Evolutionary conservation across 108 stramenopile species (phyloP), one percentile per base, ranked within the genome.

Genomic region (Fragilaria crotonensis): DNA sequence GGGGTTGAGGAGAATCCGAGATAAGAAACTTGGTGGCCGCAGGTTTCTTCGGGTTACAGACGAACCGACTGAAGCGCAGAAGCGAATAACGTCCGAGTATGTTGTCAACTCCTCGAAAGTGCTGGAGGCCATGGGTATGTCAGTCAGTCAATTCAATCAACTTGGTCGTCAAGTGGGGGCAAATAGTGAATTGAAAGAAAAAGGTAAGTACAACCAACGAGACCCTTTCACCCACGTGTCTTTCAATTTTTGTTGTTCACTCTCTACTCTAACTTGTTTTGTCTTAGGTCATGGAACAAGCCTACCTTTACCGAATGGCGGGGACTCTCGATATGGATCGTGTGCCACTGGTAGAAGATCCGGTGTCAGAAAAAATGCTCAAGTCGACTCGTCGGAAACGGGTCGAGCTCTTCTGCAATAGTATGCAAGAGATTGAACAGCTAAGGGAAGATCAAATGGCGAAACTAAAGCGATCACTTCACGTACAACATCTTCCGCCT

Each of bases 281-380:
- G 3, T 9, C 9, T 26, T 32, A 74, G 70, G 77, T 84, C 0
- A 82, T 79, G 48, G 84, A 85, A 63, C 84, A 85, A 67, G 84
- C 84, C 25, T 85, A 85, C 54, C 74, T 85, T 54, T 85, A 85
- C 59, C 78, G 84, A 20, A 69, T 85, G 52, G 75, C 80, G 25
- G 64, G 74, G 25, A 66, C 76, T 9, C 52, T 85, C 17, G 63
- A 76, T 27, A 69, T 85, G 54, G 78, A 79, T 26, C 71, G 72
- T 20, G 59, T 80, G 5, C 78, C 74, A 20, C 62, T 82, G 2
- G 58, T 80, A 23, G 73, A 84, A 51, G 77, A 85, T 56, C 73
- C 70, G n/a, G 45, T 36, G 25, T 59, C 70, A 22, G 28, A 55
- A 21, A 59, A 76, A 44, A 44, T 74, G 14, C 60, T 79, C 1